Evolutionary conservation across 306 rosid species (phyloP), one percentile per base, ranked within the genome.

Genomic region (Abrus precatorius): DNA sequence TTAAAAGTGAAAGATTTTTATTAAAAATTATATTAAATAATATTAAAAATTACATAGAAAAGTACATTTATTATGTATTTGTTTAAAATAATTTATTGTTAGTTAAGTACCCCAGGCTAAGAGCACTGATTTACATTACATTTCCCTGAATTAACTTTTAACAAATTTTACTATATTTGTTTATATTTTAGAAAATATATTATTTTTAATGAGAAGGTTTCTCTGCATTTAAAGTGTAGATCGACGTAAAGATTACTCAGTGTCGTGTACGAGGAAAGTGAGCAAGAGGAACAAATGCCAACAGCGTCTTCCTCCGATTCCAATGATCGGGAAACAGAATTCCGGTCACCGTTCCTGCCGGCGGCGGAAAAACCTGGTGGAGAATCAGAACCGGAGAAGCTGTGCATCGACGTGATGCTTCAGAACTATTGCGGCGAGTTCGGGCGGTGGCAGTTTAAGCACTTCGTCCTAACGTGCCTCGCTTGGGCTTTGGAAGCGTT

Each of bases 401-500:
- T 91, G 0, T 86, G 90, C 84, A 87, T 92, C 80, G 99, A 95
- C 84, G 94, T 89, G 29, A 91, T 91, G 95, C 92, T 95, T 5
- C 82, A 75, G 69, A 84, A 32, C 11, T 82, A 91, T 44, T 95
- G 97, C 88, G 97, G 99, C 4, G 97, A 90, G 89, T 93, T 92
- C 50, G 99, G 99, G 34, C 68, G 69, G 28, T 95, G 97, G 97
- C 99, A 95, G 78, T 29, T 87, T 14, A 80, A 63, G 79, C 99
- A 95, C 91, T 95, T 95, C 65, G 87, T 93, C 34, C 81, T 95
- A 1, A 92, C 99, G 0, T 90, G 85, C 80, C 83, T 95, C 54
- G 99, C 99, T 0, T 95, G 97, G 99, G 94, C 95, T 0, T 87
- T 95, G 1, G 97, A 92, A 81, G 97, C 94, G 0, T 95, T 95